Evolutionary conservation across 257 asterid species (phyloP), one percentile per base, ranked within the genome.

Genomic region (Nicotiana noctiflora): DNA sequence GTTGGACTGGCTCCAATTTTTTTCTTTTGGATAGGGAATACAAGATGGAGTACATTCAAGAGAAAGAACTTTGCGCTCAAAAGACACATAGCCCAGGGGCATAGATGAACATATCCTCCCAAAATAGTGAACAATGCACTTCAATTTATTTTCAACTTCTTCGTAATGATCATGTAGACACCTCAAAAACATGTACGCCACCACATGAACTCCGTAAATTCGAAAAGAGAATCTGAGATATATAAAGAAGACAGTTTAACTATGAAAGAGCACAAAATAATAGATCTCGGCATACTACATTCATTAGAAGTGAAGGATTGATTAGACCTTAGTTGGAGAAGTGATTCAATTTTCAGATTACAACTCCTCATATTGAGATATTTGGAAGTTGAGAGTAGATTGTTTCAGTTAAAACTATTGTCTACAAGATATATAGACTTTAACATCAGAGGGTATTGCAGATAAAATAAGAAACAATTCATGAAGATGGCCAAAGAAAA

Each of bases 81-180:
- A 95, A 49, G 97, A 93, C 78, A 95, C 96, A 85, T 86, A 86
- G 66, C 97, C 97, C 61, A 13, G 10, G 18, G 95, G 95, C 91
- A 90, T 87, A 70, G 81, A 80, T 53, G 86, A 82, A 83, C 87
- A 89, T 81, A 92, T 87, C 89, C 85, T 93, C 89, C 88, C 90
- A 87, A 95, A 93, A 84, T 95, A 93, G 83, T 95, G 98, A 82
- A 90, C 56, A 65, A 95, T 89, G 87, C 98, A 95, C 87, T 88
- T 95, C 85, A 95, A 85, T 86, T 95, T 92, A 84, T 89, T 88
- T 85, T 93, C 91, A 81, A 83, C 81, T 86, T 79, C 86, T 65
- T 82, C 87, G 14, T 89, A 85, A 78, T 49, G 65, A 86, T 90
- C 94, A 59, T 90, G 91, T 49, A 92, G 89, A 83, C 85, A 87